phyloP scores from a whole-genome alignment of 1,284 basidiomycete genomes.

The Sporisorium sorghi region DNA sequence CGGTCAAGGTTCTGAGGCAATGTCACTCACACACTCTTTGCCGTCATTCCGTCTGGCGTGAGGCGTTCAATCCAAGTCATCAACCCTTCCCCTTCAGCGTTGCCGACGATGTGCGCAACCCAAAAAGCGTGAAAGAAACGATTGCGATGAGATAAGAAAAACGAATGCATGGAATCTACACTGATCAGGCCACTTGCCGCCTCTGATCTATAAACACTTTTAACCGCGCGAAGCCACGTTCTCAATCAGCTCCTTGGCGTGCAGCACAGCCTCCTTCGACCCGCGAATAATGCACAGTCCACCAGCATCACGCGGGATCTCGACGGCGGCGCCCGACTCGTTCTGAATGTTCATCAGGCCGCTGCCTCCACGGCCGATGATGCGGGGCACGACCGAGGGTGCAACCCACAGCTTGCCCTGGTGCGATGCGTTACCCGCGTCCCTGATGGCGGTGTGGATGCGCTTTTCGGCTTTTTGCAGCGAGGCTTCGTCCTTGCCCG shows the following conservation, averaged over 20 bases:
- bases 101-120: too few relatives aligned
- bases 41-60: too few relatives aligned
- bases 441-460: slow-evolving; percentile 35
- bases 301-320: slow-evolving; percentile 58
- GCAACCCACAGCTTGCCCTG: slow-evolving; percentile 54
- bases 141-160: slow-evolving; percentile 12
- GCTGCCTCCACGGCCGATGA: slow-evolving; percentile 57
- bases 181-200: too few relatives aligned
- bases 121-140: not conserved
- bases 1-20: not conserved
- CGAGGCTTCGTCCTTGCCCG: slow-evolving; percentile 49
- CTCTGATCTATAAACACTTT: too few relatives aligned
- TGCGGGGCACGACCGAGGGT: slow-evolving; percentile 48
- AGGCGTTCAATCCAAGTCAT: too few relatives aligned
- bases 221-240: slow-evolving; percentile 34
- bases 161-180: slow-evolving; percentile 17
- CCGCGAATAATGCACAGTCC: slow-evolving; percentile 60
- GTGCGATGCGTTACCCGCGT: slow-evolving; percentile 47
- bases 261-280: slow-evolving; percentile 54
- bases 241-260: slow-evolving; percentile 56
- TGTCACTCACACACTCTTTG: not conserved
- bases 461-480: slow-evolving; percentile 53
- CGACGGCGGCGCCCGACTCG: slow-evolving; percentile 57
- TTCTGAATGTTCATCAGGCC: slow-evolving; percentile 56
- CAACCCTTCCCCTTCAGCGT: too few relatives aligned